Evolutionary conservation across 176 grass and related monocot genomes (phyloP).

Genomic region (Guadua angustifolia): DNA sequence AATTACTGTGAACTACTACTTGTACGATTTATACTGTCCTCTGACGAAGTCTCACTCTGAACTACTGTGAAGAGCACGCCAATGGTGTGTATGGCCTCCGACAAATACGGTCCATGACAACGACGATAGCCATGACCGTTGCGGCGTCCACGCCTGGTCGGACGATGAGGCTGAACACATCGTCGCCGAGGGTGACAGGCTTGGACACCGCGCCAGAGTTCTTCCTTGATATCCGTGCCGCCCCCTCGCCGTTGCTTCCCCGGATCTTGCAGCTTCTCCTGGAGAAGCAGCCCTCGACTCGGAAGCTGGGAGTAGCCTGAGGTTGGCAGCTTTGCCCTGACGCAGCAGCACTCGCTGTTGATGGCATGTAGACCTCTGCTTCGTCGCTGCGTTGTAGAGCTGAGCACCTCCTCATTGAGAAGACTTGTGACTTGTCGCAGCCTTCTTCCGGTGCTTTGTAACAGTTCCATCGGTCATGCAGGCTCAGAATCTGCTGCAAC

Average conservation of each 20-base stretch:
- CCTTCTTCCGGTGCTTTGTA: conserved; percentile 51
- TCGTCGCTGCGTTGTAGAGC: conserved; percentile 57
- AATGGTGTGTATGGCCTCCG: conserved; percentile 45
- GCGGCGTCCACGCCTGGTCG: conserved; percentile 56
- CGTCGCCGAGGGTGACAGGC: conserved; percentile 62
- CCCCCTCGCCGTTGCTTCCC: conserved; percentile 55
- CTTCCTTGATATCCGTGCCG: conserved; percentile 61
- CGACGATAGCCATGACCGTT: conserved; percentile 76
- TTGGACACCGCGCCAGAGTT: conserved; percentile 25
- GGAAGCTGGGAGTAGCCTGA: conserved; percentile 42
- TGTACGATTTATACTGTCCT: background rate
- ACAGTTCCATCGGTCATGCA: conserved; percentile 82
- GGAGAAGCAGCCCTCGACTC: conserved; percentile 59
- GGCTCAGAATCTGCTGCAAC: conserved; percentile 65
- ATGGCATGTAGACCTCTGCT: conserved; percentile 64
- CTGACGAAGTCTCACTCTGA: background rate
- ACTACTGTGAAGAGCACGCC: conserved; percentile 52
- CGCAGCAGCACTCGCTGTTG: background rate
- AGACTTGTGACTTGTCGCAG: conserved; percentile 8
- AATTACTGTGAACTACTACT: background rate
- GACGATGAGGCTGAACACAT: conserved; percentile 88
- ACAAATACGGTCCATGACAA: conserved; percentile 88
- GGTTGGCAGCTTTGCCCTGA: conserved; percentile 13
- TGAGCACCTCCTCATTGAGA: conserved; percentile 65
- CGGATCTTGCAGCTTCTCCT: conserved; percentile 72